phyloP scores from a whole-genome alignment of 228 moss, liverwort and hornwort genomes.

The Sphagnum magellanicum region DNA sequence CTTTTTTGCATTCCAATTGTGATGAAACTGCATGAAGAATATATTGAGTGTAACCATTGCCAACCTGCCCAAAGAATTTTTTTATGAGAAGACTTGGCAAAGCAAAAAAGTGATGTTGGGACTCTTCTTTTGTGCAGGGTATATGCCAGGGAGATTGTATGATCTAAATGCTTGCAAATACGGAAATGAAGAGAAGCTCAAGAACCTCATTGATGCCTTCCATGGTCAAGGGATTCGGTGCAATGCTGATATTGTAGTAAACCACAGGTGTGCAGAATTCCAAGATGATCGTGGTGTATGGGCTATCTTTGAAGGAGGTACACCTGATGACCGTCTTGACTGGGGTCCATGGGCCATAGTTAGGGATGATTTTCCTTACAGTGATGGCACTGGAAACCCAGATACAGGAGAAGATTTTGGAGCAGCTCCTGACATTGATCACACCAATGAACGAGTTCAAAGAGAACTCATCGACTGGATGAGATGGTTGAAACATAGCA shows the following conservation, averaged over 20 bases:
- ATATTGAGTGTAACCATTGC: too few species aligned
- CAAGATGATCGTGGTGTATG: conserved; percentile 80
- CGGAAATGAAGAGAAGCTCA: conserved; percentile 71
- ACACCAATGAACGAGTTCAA: conserved; percentile 79
- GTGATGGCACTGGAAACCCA: conserved; percentile 60
- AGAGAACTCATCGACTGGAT: conserved; percentile 65
- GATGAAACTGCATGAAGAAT: too few species aligned
- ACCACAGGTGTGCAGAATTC: conserved; percentile 75
- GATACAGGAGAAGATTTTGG: conserved; percentile 87
- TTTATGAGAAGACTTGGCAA: too few species aligned
- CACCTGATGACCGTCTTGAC: conserved; percentile 76
- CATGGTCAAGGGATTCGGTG: conserved; percentile 53
- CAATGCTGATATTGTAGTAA: conserved; percentile 86
- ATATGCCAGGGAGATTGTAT: conserved; percentile 83
- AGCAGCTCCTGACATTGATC: conserved; percentile 91
- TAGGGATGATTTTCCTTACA: conserved; percentile 48
- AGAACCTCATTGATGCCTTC: conserved; percentile 50
- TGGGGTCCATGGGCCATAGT: conserved; percentile 95
- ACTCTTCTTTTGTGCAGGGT: conserved; percentile 31
- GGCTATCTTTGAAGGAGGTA: conserved; percentile 86
- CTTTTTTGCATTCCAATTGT: too few species aligned
- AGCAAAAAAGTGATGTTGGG: too few species aligned
- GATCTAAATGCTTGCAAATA: conserved; percentile 76
- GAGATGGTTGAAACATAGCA: conserved; percentile 70
- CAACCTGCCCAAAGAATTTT: too few species aligned